phyloP scores from a whole-genome alignment of 139 green algal genomes.

The Volvox reticuliferus region DNA sequence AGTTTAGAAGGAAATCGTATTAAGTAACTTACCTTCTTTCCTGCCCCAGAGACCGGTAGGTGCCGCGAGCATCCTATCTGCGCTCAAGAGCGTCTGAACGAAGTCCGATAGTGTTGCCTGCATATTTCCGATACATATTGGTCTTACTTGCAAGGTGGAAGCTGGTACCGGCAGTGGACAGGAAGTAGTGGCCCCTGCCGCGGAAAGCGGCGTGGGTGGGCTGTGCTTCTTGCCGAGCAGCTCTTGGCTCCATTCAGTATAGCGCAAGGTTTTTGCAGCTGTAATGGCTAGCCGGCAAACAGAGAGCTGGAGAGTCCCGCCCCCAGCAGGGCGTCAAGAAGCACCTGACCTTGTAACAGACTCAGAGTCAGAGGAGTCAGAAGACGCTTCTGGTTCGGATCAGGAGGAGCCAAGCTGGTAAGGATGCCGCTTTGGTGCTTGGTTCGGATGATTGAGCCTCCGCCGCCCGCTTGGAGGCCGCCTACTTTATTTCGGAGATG shows the following conservation, averaged over 20 bases:
- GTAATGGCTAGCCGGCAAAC: conserved; percentile 22
- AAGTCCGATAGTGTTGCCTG: no score
- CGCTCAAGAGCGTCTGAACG: no score
- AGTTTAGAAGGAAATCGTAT: no score
- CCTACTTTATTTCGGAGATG: background rate
- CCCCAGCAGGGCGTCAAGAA: conserved; percentile 3
- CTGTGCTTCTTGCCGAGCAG: background rate
- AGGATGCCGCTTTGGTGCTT: conserved; percentile 79
- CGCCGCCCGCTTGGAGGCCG: no score
- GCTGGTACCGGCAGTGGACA: background rate
- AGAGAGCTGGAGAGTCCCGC: conserved; percentile 7
- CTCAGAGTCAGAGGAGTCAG: conserved; percentile 65
- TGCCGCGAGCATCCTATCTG: no score
- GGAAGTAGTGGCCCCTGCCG: background rate
- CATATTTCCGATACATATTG: background rate
- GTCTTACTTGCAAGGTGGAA: background rate
- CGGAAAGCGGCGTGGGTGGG: conserved; percentile 7
- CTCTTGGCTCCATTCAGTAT: background rate
- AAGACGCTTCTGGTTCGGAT: conserved; percentile 62
- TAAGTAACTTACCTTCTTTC: no score
- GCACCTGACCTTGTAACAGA: conserved; percentile 60
- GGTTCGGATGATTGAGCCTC: background rate
- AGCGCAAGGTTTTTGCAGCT: background rate
- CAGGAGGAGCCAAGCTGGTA: conserved; percentile 55
- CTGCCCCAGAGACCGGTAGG: no score